Evolutionary conservation across 2,329 filamentous ascomycete genomes (phyloP).

Genomic region (Colletotrichum spinosum): DNA sequence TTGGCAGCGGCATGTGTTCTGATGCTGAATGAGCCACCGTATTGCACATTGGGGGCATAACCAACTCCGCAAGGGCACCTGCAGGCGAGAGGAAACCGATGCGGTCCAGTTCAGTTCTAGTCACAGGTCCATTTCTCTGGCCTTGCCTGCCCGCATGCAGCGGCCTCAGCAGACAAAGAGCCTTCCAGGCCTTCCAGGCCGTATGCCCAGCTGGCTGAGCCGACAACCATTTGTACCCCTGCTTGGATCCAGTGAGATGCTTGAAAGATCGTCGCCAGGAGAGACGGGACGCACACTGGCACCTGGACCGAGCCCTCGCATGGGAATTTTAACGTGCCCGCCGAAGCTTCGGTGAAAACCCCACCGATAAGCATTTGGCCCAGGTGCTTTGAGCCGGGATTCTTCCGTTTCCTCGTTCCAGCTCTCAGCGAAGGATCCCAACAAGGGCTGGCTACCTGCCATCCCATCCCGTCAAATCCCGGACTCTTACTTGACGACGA

Average conservation of each 20-base stretch:
- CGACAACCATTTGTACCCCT: constrained; percentile 15
- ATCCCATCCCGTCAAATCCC: constrained; percentile 20
- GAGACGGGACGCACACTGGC: constrained; percentile 26
- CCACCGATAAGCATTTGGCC: constrained; percentile 29
- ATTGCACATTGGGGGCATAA: constrained; percentile 10
- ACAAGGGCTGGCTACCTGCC: neutral
- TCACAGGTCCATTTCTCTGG: constrained; percentile 15
- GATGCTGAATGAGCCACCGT: constrained; percentile 5
- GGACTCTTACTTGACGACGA: constrained; percentile 16
- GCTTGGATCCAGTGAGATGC: constrained; percentile 17
- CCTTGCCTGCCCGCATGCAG: constrained; percentile 27
- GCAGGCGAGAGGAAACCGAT: constrained; percentile 26
- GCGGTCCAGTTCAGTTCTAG: constrained; percentile 29
- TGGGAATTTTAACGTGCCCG: neutral
- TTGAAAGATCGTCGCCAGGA: constrained; percentile 34
- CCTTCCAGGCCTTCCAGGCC: constrained; percentile 28
- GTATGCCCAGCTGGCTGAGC: constrained; percentile 13
- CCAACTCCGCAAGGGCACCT: constrained; percentile 27
- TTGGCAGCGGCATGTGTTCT: constrained; percentile 4
- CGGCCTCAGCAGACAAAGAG: constrained; percentile 31
- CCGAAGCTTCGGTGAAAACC: constrained; percentile 20
- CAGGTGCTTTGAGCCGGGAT: constrained; percentile 8
- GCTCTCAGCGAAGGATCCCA: constrained; percentile 25
- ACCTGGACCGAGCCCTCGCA: constrained; percentile 27
- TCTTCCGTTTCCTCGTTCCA: constrained; percentile 22